Base-by-base conservation (phyloP, 768 basidiomycete genomes). In the Inosperma sp. region DNA sequence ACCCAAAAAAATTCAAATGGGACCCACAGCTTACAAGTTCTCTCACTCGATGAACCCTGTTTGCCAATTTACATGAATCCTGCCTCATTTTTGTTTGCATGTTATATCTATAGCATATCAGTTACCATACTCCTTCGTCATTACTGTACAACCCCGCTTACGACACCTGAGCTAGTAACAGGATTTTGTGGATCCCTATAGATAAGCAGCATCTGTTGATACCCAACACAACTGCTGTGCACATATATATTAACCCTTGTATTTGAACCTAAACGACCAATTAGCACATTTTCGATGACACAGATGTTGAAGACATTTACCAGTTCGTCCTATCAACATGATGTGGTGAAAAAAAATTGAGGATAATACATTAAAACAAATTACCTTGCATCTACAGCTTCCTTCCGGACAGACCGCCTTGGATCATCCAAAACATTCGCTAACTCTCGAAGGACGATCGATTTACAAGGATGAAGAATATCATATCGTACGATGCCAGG, bases 401-500 rank as follows among this genome's bases (percentile, higher is more conserved):
- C 90, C 59, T 81, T 84, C 47, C 96, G 76, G 7, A 99, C 93
- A 2, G 69, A 68, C 52, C 88, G 74, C 63, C 85, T 87, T n/a
- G 89, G 89, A 69, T 98, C 96, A 63, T 98, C 96, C 40, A 98
- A 67, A 4, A 78, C 80, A 54, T 76, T 81, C 0, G 78, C 84
- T 22, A 99, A 73, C 53, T 86, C 83, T 30, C 82, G 82, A 44
- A 97, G 65, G 19, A 96, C 87, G 0, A 62, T 69, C 2, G 79
- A 52, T 66, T 92, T 97, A 61, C 81, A 77, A 1, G 88, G 84
- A 61, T 95, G 92, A 31, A 99, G 73, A 10, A 86, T 70, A 56
- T 89, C 85, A 64, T 92, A 95, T 27, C 87, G 82, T 42, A 97
- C 80, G 27, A 83, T 75, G 33, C 72, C 75, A 0, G 96, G 93